Evolutionary conservation across 2,329 filamentous ascomycete genomes (phyloP).

Genomic region (Diaporthe vexans): DNA sequence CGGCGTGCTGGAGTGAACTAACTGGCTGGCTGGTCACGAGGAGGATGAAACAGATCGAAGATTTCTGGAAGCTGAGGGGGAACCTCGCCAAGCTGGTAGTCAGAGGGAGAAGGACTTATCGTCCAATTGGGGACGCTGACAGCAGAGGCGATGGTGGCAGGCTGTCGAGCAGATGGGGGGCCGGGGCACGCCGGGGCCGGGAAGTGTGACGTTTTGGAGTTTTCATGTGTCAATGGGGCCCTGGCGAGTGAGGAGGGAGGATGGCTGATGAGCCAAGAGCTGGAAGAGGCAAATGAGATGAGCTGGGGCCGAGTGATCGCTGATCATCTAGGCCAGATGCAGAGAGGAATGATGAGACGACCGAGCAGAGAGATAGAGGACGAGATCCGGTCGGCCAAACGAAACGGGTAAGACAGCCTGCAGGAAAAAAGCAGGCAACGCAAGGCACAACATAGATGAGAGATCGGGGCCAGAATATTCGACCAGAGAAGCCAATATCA

Average conservation of each 20-base stretch:
- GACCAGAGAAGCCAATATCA: neutral
- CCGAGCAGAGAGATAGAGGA: neutral
- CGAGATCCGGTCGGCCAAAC: neutral
- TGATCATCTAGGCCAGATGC: slow-evolving; percentile 30
- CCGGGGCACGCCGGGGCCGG: neutral
- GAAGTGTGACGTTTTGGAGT: slow-evolving; percentile 24
- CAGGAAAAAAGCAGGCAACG: neutral
- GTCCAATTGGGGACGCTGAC: slow-evolving; percentile 6
- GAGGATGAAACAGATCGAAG: slow-evolving; percentile 27
- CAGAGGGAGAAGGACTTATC: neutral
- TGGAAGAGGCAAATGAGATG: slow-evolving; percentile 12
- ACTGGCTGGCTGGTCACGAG: slow-evolving; percentile 25
- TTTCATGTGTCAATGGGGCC: slow-evolving; percentile 29
- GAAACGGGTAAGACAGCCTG: neutral
- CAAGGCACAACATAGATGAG: neutral
- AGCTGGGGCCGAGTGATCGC: neutral
- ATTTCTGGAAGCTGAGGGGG: slow-evolving; percentile 29
- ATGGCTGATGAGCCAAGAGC: neutral
- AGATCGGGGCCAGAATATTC: neutral
- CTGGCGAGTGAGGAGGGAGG: slow-evolving; percentile 14
- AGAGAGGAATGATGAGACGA: slow-evolving; percentile 10
- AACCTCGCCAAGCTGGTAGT: slow-evolving; percentile 8
- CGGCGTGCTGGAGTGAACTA: slow-evolving; percentile 1
- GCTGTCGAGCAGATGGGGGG: neutral
- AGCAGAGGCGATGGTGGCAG: neutral